phyloP scores from a whole-genome alignment of 1,139 yeast species.

The Geotrichum phurueaensis region DNA sequence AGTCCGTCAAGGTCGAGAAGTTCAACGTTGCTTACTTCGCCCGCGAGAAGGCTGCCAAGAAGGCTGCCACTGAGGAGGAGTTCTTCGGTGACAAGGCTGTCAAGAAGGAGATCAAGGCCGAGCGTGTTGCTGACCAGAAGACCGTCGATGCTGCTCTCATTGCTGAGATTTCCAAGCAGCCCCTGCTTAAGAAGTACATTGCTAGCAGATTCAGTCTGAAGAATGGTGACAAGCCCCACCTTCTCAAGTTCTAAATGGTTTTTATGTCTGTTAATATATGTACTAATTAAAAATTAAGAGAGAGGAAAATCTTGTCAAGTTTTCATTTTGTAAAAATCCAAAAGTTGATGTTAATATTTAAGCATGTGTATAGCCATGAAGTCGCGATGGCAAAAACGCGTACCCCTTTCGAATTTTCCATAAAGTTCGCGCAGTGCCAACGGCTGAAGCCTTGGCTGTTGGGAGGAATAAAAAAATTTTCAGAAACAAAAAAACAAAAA shows the following conservation, averaged over 20 bases:
- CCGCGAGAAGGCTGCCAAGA: slow-evolving; percentile 83
- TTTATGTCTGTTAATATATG: slow-evolving; percentile 13
- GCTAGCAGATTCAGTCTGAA: slow-evolving; percentile 94
- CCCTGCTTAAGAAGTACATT: slow-evolving; percentile 96
- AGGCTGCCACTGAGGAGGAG: slow-evolving; percentile 85
- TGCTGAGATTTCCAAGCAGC: slow-evolving; percentile 94
- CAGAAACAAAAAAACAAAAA: background rate
- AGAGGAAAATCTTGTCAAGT: slow-evolving; percentile 12
- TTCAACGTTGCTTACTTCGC: slow-evolving; percentile 96
- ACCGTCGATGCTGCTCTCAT: slow-evolving; percentile 89
- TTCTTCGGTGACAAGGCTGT: slow-evolving; percentile 83
- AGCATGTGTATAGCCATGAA: background rate
- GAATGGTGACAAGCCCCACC: slow-evolving; percentile 99
- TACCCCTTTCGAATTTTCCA: background rate
- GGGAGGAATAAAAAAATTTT: slow-evolving; percentile 7
- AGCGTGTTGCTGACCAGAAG: slow-evolving; percentile 98
- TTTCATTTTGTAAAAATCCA: background rate
- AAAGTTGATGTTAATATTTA: background rate
- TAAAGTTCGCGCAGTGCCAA: background rate
- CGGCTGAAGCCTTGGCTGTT: slow-evolving; percentile 1
- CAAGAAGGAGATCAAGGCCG: slow-evolving; percentile 86
- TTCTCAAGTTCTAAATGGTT: slow-evolving; percentile 78
- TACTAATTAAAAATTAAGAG: slow-evolving; percentile 11
- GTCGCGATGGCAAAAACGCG: background rate
- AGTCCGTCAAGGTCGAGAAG: slow-evolving; percentile 80